phyloP scores from a whole-genome alignment of 768 basidiomycete species.

The Boletus rufocinnamomeus region DNA sequence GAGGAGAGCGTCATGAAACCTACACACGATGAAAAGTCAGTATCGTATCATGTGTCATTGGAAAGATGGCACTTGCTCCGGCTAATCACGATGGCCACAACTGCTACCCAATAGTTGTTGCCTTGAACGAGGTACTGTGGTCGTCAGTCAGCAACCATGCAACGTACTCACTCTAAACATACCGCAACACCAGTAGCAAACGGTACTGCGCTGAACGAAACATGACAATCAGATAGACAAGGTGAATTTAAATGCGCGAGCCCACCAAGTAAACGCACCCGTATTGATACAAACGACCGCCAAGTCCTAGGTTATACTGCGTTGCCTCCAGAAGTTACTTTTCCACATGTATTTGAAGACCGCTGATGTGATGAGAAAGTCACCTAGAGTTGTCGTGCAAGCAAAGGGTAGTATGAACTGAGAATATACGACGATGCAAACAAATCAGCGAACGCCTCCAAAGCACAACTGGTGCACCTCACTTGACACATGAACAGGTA shows the following conservation, averaged over 20 bases:
- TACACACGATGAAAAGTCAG: neutral
- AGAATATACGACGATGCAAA: neutral
- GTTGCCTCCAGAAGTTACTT: conserved; percentile 9
- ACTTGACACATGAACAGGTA: neutral
- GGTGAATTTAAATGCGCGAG: neutral
- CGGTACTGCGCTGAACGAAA: neutral
- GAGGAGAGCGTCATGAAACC: neutral
- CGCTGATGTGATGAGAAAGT: conserved; percentile 1
- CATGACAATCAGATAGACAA: neutral
- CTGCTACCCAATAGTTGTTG: neutral
- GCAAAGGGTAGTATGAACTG: conserved; percentile 3
- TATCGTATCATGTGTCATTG: neutral
- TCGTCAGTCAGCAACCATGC: neutral
- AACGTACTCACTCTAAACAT: neutral
- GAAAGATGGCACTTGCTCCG: conserved; percentile 6
- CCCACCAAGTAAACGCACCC: conserved; percentile 16
- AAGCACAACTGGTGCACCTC: neutral
- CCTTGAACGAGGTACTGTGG: conserved; percentile 7
- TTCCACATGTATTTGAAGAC: conserved; percentile 24
- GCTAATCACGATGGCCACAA: conserved; percentile 1
- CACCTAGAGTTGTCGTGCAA: neutral
- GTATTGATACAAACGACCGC: conserved; percentile 18
- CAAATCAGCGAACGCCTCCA: neutral
- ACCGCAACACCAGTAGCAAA: conserved; percentile 7
- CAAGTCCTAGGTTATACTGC: conserved; percentile 8